Conservation (phyloP, 2,329 filamentous ascomycete genomes). For the Neonectria magnoliae region DNA sequence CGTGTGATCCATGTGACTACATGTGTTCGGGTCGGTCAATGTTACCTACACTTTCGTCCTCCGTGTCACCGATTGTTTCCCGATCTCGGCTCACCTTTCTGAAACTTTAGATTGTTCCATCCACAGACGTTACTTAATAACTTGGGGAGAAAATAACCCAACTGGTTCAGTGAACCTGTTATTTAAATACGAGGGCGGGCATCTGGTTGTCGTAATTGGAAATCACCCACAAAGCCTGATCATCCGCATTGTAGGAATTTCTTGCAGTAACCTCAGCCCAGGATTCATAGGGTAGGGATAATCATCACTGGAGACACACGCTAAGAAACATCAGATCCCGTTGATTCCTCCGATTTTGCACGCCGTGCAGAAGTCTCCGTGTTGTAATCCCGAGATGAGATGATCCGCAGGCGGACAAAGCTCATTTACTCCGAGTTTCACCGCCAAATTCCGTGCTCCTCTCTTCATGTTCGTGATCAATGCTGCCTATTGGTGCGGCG, state of each 20-base stretch:
- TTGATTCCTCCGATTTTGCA: too few relatives aligned
- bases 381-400: background rate
- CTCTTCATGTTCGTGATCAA: background rate
- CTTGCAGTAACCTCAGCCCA: too few relatives aligned
- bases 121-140: background rate
- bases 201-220: too few relatives aligned
- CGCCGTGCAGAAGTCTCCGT: too few relatives aligned
- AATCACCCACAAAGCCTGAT: too few relatives aligned
- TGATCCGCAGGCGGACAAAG: background rate
- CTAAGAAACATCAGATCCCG: too few relatives aligned
- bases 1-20: background rate
- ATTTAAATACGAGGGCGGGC: too few relatives aligned
- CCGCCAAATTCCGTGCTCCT: background rate
- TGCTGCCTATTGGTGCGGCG: background rate
- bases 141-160: too few relatives aligned
- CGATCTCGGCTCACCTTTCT: background rate
- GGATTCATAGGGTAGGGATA: too few relatives aligned
- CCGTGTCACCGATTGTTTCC: background rate
- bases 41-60: too few relatives aligned
- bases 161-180: too few relatives aligned
- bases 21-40: background rate
- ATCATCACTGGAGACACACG: background rate
- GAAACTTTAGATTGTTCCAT: background rate
- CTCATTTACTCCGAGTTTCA: background rate
- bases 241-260: too few relatives aligned